Base-by-base conservation (phyloP, 768 basidiomycete species). In the Tylopilus sp. region DNA sequence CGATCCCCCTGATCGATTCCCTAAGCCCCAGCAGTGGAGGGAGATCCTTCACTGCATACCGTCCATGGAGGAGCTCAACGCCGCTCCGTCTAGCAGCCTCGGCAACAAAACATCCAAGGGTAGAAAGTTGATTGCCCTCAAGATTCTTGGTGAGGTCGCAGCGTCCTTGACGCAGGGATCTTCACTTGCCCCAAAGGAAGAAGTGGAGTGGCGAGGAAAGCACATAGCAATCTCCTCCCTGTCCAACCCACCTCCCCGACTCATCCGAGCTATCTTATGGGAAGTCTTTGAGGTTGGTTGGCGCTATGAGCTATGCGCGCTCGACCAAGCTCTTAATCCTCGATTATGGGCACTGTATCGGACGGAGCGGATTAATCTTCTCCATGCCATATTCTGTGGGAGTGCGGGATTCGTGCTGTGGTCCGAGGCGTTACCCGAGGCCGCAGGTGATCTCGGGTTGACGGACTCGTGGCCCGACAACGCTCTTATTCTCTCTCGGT, bases 261-360 rank as follows among this genome's bases (percentile, higher is more conserved):
- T 57, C 31, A 51, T 51, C 43, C 10, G 14, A 11, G 33, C 25
- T 3, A 57, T 68, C 33, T 24, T 64, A 8, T 65, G 56, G 59
- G 54, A 64, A 40, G 22, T 65, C 0, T 50, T 16, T 6, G 33
- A 34, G 33, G 17, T 34, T 34, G 33, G 33, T 17, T 34, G 33
- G 38, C 22, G 45, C 3, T 62, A 55, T 33, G 57, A 66, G 25
- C 48, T 67, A 10, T 44, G 53, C 14, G 55, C 61, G 11, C 59
- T 69, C 2, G 51, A 69, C 24, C 36, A 31, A 3, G 36, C 37
- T 33, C 33, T 52, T 12, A 59, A 56, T 4, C n/a, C 45, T 16
- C 6, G 10, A 6, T n/a, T 41, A n/a, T 57, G 59, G 47, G 47
- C 16, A 12, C 41, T 59, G 17, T n/a, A 57, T 17, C 24, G 11